Percentiles rank a stretch among this genome's conserved stretches.
Conservation (phyloP, 192 early-diverging fungal genomes). For the Pilaira anomala region DNA sequence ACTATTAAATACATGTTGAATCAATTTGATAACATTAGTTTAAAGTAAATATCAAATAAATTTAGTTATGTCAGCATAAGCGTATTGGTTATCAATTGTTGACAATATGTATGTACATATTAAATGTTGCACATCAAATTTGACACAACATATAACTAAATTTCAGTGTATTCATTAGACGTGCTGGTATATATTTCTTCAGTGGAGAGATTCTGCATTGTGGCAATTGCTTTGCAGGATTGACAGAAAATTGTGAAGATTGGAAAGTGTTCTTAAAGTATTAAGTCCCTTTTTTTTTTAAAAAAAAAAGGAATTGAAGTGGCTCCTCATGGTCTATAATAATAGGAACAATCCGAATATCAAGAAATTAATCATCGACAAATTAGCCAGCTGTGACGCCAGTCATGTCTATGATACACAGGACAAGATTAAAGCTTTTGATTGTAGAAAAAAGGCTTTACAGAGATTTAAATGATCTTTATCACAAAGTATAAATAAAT, state of each 20-base stretch:
- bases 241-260: neutral
- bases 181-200: neutral
- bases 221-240: neutral
- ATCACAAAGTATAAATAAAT: too few relatives aligned
- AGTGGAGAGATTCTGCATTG: neutral
- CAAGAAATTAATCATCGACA: neutral
- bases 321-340: neutral
- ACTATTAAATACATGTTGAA: too few relatives aligned
- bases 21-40: too few relatives aligned
- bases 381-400: slow-evolving; percentile 1
- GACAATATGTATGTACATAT: too few relatives aligned
- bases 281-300: neutral
- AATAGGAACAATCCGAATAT: neutral
- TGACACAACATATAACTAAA: too few relatives aligned
- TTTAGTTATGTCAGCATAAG: too few relatives aligned
- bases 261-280: slow-evolving; percentile 2
- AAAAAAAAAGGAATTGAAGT: slow-evolving; percentile 2
- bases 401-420: slow-evolving; percentile 4
- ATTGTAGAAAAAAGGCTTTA: neutral
- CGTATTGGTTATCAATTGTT: too few relatives aligned
- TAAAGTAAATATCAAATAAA: too few relatives aligned
- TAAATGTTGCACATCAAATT: too few relatives aligned
- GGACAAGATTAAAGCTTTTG: slow-evolving; percentile 4
- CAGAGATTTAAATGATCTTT: too few relatives aligned
- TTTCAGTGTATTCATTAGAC: slow-evolving; percentile 1